Percentiles rank a stretch among this genome's conserved stretches.
phyloP scores from a whole-genome alignment of 2,329 filamentous ascomycete genomes.

The Pseudogymnoascus sp. region DNA sequence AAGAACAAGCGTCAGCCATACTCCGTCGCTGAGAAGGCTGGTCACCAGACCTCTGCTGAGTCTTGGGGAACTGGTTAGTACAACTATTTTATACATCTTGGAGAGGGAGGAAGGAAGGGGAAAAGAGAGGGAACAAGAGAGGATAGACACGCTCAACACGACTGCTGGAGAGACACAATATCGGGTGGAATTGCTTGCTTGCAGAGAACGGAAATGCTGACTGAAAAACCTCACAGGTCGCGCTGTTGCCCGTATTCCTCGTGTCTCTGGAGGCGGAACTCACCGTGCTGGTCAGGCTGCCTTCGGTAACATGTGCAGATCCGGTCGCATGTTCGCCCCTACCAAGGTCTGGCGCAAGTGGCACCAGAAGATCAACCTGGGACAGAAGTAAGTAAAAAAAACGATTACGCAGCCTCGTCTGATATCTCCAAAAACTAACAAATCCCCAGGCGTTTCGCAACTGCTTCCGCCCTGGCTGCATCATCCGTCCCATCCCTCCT shows the following conservation, averaged over 20 bases:
- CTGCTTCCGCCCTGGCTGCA: slow-evolving; percentile 92
- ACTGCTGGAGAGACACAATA: background rate
- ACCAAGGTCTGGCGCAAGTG: slow-evolving; percentile 99
- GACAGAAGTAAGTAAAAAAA: slow-evolving; percentile 67
- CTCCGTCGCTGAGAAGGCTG: slow-evolving; percentile 99
- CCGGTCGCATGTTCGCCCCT: slow-evolving; percentile 99
- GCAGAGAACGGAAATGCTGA: slow-evolving; percentile 9
- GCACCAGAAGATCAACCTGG: slow-evolving; percentile 99
- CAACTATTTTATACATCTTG: slow-evolving; percentile 21
- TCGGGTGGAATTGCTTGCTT: background rate
- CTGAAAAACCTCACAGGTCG: slow-evolving; percentile 54
- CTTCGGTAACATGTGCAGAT: slow-evolving; percentile 99
- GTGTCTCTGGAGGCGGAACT: slow-evolving; percentile 99
- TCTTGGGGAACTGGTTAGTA: slow-evolving; percentile 98
- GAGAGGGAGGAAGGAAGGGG: background rate
- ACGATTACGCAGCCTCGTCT: slow-evolving; percentile 12
- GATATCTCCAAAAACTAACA: slow-evolving; percentile 26
- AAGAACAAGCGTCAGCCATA: slow-evolving; percentile 99
- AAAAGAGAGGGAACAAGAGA: background rate
- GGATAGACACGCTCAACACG: background rate
- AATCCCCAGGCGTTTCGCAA: slow-evolving; percentile 75
- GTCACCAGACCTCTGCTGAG: slow-evolving; percentile 99
- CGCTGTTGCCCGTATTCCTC: slow-evolving; percentile 99
- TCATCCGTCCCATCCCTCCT: slow-evolving; percentile 92
- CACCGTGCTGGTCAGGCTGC: slow-evolving; percentile 99